Conservation (phyloP, 768 basidiomycete species). For the Hypholoma sublateritium region DNA sequence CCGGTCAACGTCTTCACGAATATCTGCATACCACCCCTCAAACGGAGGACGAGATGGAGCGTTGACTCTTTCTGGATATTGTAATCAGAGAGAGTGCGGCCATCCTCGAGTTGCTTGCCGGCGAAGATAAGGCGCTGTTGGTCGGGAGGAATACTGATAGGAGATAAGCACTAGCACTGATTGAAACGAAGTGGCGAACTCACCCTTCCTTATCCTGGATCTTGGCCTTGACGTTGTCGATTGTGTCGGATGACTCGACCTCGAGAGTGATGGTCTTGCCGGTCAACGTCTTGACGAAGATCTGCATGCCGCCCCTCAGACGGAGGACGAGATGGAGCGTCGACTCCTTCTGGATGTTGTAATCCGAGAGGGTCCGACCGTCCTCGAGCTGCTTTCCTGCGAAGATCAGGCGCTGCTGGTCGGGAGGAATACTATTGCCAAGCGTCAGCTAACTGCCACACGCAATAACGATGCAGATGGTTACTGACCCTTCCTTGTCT, state of each 20-base stretch:
- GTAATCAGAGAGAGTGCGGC: conserved; percentile 85
- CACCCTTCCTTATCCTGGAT: conserved; percentile 83
- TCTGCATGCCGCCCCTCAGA: conserved; percentile 66
- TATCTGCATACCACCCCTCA: conserved; percentile 90
- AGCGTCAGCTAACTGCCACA: conserved; percentile 9
- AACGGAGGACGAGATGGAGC: conserved; percentile 84
- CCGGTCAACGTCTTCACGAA: conserved; percentile 84
- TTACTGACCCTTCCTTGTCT: conserved; percentile 77
- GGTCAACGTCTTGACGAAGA: conserved; percentile 86
- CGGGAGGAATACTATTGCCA: conserved; percentile 61
- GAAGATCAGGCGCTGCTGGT: conserved; percentile 79
- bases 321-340: conserved; percentile 56
- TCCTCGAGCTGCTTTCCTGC: conserved; percentile 86
- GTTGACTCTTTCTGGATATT: conserved; percentile 97
- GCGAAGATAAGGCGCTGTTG: conserved; percentile 97
- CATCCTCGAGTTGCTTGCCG: conserved; percentile 94
- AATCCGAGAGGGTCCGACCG: conserved; percentile 71
- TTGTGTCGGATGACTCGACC: conserved; percentile 77
- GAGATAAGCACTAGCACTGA: conserved; percentile 7
- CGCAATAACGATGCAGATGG: background rate
- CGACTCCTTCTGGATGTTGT: conserved; percentile 67
- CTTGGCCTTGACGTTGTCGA: conserved; percentile 80
- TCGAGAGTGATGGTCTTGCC: conserved; percentile 92
- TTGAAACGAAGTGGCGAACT: conserved; percentile 9
- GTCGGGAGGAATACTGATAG: conserved; percentile 70